Conservation (phyloP, 2,329 filamentous ascomycete species). For the Calonectria fujianensis region DNA sequence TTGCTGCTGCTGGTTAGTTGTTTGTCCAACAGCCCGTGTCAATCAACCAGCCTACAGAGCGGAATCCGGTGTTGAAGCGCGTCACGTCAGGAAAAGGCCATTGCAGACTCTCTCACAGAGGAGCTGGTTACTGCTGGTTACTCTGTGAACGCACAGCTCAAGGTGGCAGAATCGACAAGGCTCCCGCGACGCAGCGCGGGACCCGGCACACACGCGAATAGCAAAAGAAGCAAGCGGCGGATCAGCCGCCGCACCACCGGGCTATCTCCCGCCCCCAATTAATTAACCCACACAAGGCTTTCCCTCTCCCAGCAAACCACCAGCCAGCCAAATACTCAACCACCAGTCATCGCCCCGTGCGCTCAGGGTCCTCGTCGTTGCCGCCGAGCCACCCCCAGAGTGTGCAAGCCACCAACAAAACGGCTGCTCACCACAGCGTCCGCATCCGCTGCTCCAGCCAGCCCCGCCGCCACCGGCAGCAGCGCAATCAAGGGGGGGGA, state of each 20-base stretch:
- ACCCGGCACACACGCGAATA: conserved; percentile 18
- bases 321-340: neutral
- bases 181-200: conserved; percentile 24
- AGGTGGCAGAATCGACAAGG: neutral
- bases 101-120: neutral
- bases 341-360: neutral
- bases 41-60: conserved; percentile 5
- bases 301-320: neutral
- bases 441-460: neutral
- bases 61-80: neutral
- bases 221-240: conserved; percentile 26
- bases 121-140: neutral
- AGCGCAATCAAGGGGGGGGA: conserved; percentile 15
- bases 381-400: conserved; percentile 22
- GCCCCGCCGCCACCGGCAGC: conserved; percentile 18
- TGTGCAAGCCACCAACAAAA: conserved; percentile 13
- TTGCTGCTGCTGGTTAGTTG: conserved; percentile 7
- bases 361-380: neutral
- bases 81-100: conserved; percentile 6
- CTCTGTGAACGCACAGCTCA: neutral
- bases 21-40: neutral
- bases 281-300: conserved; percentile 3
- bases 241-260: conserved; percentile 29
- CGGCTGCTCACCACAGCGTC: neutral
- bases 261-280: conserved; percentile 19